Percentiles rank a stretch among this genome's conserved stretches.
Evolutionary conservation across 176 grass and related monocot genomes (phyloP).

Genomic region (Microstegium vimineum): DNA sequence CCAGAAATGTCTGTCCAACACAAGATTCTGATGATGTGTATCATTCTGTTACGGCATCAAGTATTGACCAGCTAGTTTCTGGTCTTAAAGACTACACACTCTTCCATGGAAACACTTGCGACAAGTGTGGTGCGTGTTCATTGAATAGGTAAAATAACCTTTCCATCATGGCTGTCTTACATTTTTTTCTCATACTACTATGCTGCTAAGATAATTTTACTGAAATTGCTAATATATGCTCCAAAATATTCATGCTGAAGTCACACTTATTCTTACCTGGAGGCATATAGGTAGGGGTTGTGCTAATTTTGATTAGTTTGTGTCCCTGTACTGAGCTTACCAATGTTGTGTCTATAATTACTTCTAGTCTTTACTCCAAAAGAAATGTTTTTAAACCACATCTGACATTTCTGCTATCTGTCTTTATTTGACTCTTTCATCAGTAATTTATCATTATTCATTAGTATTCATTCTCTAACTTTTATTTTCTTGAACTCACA

Average conservation of each 20-base stretch:
- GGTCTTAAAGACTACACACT: constrained; percentile 56
- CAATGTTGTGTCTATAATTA: not conserved
- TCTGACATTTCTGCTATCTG: not conserved
- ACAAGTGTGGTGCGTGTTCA: constrained; percentile 48
- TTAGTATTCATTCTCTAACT: not conserved
- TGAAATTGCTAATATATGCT: constrained; percentile 8
- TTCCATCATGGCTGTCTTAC: not conserved
- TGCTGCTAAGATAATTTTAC: not conserved
- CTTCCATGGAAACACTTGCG: constrained; percentile 46
- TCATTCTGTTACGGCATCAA: constrained; percentile 37
- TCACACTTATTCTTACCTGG: not conserved
- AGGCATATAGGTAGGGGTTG: not conserved
- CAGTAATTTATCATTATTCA: not conserved
- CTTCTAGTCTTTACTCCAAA: not conserved
- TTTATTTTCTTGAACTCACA: not conserved
- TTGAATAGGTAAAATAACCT: constrained; percentile 45
- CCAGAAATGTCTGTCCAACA: constrained; percentile 31
- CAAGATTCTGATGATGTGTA: constrained; percentile 46
- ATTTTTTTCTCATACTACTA: not conserved
- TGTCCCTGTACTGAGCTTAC: not conserved
- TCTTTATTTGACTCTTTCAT: not conserved
- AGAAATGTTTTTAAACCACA: not conserved
- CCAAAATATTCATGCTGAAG: constrained; percentile 8
- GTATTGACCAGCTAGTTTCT: constrained; percentile 45
- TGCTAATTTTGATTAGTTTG: not conserved